Base-by-base conservation (phyloP, 345 rosid genomes). In the Pelargonium nanum region DNA sequence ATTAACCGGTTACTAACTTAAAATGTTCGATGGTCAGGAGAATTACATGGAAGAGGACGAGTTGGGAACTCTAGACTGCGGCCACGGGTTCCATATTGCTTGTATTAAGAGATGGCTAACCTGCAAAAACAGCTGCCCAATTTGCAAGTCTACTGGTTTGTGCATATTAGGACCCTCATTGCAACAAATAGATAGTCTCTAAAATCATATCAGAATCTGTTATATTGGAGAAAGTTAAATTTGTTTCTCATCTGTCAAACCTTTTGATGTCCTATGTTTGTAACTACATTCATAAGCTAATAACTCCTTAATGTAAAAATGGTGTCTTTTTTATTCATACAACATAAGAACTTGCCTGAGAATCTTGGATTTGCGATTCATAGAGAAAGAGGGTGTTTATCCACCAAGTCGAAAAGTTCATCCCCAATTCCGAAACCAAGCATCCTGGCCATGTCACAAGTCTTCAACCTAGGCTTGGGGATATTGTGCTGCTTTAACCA, bases 391-490 rank as follows among this genome's bases (percentile, higher is more conserved):
- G 68, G 58, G 20, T 64, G 56, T 50, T 75, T 60, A 65, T 83
- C 84, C 25, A 85, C 70, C 61, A 86, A 67, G 73, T 89, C 83
- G 53, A 83, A 86, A 61, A 89, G 83, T 22, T 83, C 83, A 26
- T 86, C 87, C 26, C 85, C 88, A 21, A 88, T 72, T 20, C 89
- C 93, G 60, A 88, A 88, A 30, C 93, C 98, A 26, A 92, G 91
- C 93, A 88, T 86, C 65, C 89, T 84, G 19, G 95, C 98, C 96
- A 92, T 92, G 64, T 82, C 86, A 56, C 70, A 70, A 0, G 96
- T 77, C 78, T 91, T 91, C 59, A 80, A 59, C 71, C 92, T 75
- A 25, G 96, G 87, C 73, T 80, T 83, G 24, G 85, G 77, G 61
- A 81, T 57, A 40, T 78, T 59, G 52, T 82, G 80, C 6, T 72